Conservation (phyloP, 768 basidiomycete genomes). For the Lentinula edodes region DNA sequence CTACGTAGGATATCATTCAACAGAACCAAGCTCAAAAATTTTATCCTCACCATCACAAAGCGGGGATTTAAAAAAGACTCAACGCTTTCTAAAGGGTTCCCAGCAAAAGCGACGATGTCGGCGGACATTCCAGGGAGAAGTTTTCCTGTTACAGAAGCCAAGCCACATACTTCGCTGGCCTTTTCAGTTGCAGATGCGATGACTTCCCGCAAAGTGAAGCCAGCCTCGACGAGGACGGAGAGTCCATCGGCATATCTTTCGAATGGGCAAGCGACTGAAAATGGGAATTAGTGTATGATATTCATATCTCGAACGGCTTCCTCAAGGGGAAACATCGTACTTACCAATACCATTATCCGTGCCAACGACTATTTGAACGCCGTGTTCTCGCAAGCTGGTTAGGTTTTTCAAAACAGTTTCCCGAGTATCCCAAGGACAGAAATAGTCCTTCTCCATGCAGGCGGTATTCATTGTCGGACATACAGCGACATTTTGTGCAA, state of each 20-base stretch:
- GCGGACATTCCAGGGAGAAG: conserved; percentile 3
- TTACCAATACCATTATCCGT: conserved; percentile 6
- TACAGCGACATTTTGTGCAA: conserved; percentile 1
- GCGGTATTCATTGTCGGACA: conserved; percentile 9
- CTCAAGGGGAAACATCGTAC: not conserved
- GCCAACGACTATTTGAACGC: conserved; percentile 3
- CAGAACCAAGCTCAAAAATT: not conserved
- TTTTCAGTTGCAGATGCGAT: conserved; percentile 5
- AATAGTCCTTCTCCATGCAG: conserved; percentile 5
- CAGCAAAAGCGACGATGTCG: conserved; percentile 6
- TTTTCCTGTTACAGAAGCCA: conserved; percentile 1
- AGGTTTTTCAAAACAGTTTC: conserved; percentile 5
- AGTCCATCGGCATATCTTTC: conserved; percentile 8
- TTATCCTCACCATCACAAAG: conserved; percentile 5
- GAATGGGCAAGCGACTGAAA: conserved; percentile 1
- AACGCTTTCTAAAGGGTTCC: conserved; percentile 6
- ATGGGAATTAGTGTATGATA: not conserved
- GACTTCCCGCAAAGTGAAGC: conserved; percentile 4
- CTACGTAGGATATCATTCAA: not conserved
- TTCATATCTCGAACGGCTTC: not conserved
- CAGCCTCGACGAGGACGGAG: conserved; percentile 5
- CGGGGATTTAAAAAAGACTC: not conserved
- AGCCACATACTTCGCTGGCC: conserved; percentile 5
- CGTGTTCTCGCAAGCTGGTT: not conserved
- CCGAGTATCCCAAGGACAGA: conserved; percentile 7